Conservation (phyloP, 352 stramenopile genomes). For the Phytophthora palmivora region DNA sequence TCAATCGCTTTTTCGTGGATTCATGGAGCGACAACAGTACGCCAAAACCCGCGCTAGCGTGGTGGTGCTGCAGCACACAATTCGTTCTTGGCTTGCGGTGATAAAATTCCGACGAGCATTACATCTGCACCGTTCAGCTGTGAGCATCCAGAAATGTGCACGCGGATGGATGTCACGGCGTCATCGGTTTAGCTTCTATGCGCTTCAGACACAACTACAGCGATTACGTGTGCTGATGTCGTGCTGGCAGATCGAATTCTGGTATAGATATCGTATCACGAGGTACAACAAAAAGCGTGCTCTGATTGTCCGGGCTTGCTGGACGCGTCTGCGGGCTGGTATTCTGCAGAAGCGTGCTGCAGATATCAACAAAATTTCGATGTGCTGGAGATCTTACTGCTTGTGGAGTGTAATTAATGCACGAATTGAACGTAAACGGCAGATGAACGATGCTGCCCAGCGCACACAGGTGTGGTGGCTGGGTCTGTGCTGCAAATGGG, state of each 20-base stretch:
- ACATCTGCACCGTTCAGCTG: slow-evolving; percentile 29
- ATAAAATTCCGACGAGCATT: slow-evolving; percentile 29
- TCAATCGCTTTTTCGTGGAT: slow-evolving; percentile 40
- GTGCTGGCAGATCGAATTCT: slow-evolving; percentile 65
- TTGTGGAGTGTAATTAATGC: slow-evolving; percentile 30
- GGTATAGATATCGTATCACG: slow-evolving; percentile 39
- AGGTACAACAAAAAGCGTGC: slow-evolving; percentile 34
- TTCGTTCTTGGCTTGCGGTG: slow-evolving; percentile 25
- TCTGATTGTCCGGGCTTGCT: slow-evolving; percentile 37
- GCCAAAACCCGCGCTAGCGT: slow-evolving; percentile 6
- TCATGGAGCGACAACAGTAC: slow-evolving; percentile 26
- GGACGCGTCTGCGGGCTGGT: slow-evolving; percentile 40
- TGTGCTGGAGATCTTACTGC: slow-evolving; percentile 42
- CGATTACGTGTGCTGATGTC: slow-evolving; percentile 45
- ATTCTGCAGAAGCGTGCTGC: slow-evolving; percentile 37
- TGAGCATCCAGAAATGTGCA: slow-evolving; percentile 54
- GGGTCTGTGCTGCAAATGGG: slow-evolving; percentile 45
- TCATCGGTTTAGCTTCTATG: slow-evolving; percentile 53
- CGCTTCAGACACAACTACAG: slow-evolving; percentile 43
- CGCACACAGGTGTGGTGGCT: slow-evolving; percentile 58
- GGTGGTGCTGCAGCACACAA: slow-evolving; percentile 27
- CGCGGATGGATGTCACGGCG: slow-evolving; percentile 49
- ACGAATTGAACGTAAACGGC: slow-evolving; percentile 33
- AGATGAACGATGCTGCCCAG: slow-evolving; percentile 23
- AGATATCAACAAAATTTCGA: slow-evolving; percentile 35